phyloP scores from a whole-genome alignment of 805 yeast species.

The Lachancea kluyveri region DNA sequence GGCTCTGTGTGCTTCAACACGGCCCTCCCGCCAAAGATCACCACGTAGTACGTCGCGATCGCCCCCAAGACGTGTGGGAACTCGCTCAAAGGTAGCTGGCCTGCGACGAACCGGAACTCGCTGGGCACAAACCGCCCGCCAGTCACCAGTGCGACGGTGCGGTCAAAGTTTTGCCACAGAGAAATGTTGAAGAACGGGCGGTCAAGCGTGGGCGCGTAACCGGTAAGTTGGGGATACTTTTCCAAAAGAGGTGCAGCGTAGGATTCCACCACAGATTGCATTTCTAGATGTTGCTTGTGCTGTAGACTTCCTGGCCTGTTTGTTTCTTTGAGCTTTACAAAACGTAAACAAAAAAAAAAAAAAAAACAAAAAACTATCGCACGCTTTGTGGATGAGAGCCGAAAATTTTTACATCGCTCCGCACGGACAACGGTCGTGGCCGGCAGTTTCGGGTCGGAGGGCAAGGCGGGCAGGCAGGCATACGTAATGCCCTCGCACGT shows the following conservation, averaged over 20 bases:
- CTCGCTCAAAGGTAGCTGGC: constrained; percentile 62
- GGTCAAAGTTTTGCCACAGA: constrained; percentile 27
- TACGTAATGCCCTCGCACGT: too few species aligned
- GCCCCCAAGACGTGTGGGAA: constrained; percentile 51
- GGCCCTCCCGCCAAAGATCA: constrained; percentile 81
- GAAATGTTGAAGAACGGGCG: constrained; percentile 32
- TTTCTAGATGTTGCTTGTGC: neutral
- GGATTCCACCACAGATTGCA: constrained; percentile 7
- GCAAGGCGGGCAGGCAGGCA: too few species aligned
- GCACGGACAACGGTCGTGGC: too few species aligned
- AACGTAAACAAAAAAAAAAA: too few species aligned
- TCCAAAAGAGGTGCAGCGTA: constrained; percentile 17
- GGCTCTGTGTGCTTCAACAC: constrained; percentile 55
- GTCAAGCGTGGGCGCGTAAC: constrained; percentile 26
- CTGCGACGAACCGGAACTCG: constrained; percentile 61
- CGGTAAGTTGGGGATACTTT: constrained; percentile 15
- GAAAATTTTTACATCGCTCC: too few species aligned
- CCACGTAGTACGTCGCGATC: constrained; percentile 65
- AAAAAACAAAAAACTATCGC: too few species aligned
- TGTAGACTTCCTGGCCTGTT: too few species aligned
- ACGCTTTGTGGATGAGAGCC: too few species aligned
- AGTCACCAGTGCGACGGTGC: constrained; percentile 14
- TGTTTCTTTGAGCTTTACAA: too few species aligned
- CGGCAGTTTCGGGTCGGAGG: too few species aligned
- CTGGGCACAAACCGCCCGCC: constrained; percentile 26